Evolutionary conservation across 2,329 filamentous ascomycete species (phyloP), one percentile per base, ranked within the genome.

Genomic region (Graphilbum sp.): DNA sequence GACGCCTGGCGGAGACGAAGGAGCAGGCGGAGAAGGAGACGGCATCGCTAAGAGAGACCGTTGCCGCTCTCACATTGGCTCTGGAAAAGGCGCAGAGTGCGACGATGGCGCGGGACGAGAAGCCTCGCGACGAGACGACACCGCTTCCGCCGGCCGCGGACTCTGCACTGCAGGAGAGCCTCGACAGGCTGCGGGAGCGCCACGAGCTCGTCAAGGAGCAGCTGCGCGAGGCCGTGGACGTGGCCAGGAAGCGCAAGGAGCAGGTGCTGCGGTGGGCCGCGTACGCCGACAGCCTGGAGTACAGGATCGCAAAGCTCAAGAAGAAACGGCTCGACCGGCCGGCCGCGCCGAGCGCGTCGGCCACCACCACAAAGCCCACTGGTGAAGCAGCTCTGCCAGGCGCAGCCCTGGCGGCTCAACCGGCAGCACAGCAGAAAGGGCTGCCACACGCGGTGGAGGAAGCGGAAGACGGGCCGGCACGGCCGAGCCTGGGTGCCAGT

Each of bases 211-310:
- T 27, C 13, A 37, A 35, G 11, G 18, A 18, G 20, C 37, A 46
- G 18, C 63, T 63, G 47, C 66, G 56, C 40, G 56, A 46, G 2
- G 54, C 61, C 34, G 58, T 58, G 40, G 53, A 54, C 12, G 52
- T 55, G 8, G 52, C 63, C 9, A 49, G 52, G 24, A 62, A 57
- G 44, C 58, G 59, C 35, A 62, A 60, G 21, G 53, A 57, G 1
- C 56, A 62, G 19, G 58, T 59, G 4, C 55, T 64, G 7, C 47
- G 49, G 24, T 73, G 68, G 68, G 54, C 56, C 20, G 50, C 54
- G 6, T 62, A 67, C 38, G 61, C 62, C 5, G 57, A 57, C 18
- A 46, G 54, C 12, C 49, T 71, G 16, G 55, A 65, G 37, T 52
- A 51, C 20, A 66, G 57, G 41, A 54, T 72, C 11, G 54, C 56